Base-by-base conservation (phyloP, 331 rosid genomes). In the Quercus tomentella region DNA sequence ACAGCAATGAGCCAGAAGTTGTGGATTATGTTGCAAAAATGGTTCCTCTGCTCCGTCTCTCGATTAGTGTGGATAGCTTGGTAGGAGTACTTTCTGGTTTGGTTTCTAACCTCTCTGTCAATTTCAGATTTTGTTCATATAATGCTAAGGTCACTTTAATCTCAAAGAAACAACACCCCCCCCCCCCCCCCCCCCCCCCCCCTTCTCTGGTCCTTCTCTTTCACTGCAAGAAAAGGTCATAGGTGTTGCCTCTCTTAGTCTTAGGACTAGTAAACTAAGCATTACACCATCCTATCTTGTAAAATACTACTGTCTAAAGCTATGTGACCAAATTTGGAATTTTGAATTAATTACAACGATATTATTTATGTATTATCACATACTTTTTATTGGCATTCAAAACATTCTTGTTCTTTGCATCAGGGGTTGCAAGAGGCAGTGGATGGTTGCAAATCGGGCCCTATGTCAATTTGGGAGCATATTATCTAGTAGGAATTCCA, bases 341-440 rank as follows among this genome's bases (percentile, higher is more conserved):
- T 35, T 35, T 35, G 41, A 35, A 35, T 35, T 35, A 35, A 35
- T 35, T 35, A 35, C 41, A 35, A 35, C 9, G 8, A 35, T 35
- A 35, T 35, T 35, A 35, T 35, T 6, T 35, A 35, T 6, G 41
- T 35, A 35, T 35, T 35, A 35, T 35, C 41, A 31, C 57, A 1
- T 14, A 33, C 35, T 74, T 57, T 63, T 12, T 6, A 35, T 35
- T 35, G 41, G 41, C 41, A 6, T 6, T 35, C 2, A 35, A 35
- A 35, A 35, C 41, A 35, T 35, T 35, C 41, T 35, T 6, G 41
- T 35, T 35, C 41, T 35, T 69, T 73, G 66, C 23, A 21, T 33
- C 49, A 88, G 89, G 91, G n/a, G 58, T 80, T 58, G 90, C 90
- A 9, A 84, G 89, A 87, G 93, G 91, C 73, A 82, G 88, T 70